These are phyloP conservation scores for Annona squamosa DNA, from an alignment of 164 flowering plant species.

Conservation along the genomic window DNA sequence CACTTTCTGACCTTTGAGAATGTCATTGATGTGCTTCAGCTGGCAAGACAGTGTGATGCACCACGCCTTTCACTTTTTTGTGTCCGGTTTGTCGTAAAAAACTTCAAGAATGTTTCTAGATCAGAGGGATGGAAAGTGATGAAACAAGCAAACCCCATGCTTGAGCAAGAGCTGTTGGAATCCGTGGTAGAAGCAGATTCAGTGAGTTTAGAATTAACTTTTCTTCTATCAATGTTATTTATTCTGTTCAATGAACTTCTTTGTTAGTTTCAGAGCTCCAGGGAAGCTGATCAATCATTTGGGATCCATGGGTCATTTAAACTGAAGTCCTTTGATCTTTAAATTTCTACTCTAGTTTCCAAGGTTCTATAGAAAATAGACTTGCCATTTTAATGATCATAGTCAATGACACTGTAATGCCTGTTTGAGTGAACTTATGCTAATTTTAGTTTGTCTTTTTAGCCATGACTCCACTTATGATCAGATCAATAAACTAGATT, in stretches of 20 bases:
- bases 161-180: conserved; percentile 71
- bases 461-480: too few relatives aligned
- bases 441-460: too few relatives aligned
- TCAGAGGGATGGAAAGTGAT: conserved; percentile 89
- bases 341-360: too few relatives aligned
- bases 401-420: too few relatives aligned
- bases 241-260: background rate
- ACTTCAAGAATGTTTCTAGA: conserved; percentile 52
- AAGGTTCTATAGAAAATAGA: too few relatives aligned
- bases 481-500: too few relatives aligned
- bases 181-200: conserved; percentile 63
- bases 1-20: conserved; percentile 50
- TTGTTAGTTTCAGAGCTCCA: too few relatives aligned
- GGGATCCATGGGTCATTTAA: too few relatives aligned
- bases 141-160: conserved; percentile 51
- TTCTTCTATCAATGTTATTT: background rate
- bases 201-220: conserved; percentile 33
- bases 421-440: too few relatives aligned
- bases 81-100: conserved; percentile 46
- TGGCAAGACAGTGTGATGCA: conserved; percentile 68
- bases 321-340: too few relatives aligned
- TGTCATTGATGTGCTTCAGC: conserved; percentile 72
- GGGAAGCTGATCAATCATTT: too few relatives aligned
- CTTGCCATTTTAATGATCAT: too few relatives aligned
- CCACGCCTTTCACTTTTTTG: conserved; percentile 66